Evolutionary conservation across 768 basidiomycete genomes (phyloP).

Genomic region (Lactarius tabidus): DNA sequence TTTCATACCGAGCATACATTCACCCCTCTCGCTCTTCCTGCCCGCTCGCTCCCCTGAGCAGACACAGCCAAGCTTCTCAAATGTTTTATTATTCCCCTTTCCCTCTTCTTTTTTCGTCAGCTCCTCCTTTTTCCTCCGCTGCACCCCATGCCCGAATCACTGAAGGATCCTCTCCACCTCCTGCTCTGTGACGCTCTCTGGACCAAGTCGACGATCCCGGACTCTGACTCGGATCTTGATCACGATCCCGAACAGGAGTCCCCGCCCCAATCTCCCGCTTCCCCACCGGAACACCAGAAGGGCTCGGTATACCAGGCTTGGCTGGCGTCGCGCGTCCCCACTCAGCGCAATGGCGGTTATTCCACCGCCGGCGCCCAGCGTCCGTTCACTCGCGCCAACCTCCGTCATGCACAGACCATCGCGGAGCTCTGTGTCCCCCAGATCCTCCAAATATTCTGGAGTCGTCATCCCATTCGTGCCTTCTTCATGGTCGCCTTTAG

Average conservation of each 20-base stretch:
- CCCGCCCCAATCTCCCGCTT: neutral
- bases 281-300: neutral
- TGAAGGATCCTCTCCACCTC: conserved; percentile 14
- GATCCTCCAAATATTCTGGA: conserved; percentile 48
- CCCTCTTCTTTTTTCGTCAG: neutral
- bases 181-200: conserved; percentile 11
- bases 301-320: conserved; percentile 29
- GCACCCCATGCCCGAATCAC: conserved; percentile 4
- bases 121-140: neutral
- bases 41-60: conserved; percentile 8
- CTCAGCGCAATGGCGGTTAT: conserved; percentile 20
- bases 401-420: conserved; percentile 53
- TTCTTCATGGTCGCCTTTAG: conserved; percentile 69
- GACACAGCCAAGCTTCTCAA: conserved; percentile 19
- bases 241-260: conserved; percentile 1
- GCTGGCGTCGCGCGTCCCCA: conserved; percentile 30
- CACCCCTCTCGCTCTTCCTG: neutral
- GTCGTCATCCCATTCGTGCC: conserved; percentile 63
- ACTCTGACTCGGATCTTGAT: conserved; percentile 8
- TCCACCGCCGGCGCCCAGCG: conserved; percentile 64
- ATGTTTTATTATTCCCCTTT: conserved; percentile 8
- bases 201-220: neutral
- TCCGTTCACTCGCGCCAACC: conserved; percentile 52
- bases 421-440: conserved; percentile 51
- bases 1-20: conserved; percentile 8